Conservation (phyloP, 805 yeast species). For the Clavispora santaluciae region DNA sequence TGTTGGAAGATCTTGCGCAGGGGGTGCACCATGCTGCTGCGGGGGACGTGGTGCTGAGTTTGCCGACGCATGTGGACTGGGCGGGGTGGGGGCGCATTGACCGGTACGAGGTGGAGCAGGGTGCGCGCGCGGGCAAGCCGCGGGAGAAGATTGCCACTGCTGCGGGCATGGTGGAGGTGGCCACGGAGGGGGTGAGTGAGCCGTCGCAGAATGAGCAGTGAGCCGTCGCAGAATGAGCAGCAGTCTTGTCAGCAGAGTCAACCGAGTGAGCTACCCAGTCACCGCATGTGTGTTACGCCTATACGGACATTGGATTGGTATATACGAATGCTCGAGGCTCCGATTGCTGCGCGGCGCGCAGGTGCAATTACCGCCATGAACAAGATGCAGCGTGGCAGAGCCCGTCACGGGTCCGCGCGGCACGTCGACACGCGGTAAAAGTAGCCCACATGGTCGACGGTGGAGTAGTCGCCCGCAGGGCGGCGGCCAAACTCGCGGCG, state of each 20-base stretch:
- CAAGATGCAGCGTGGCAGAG: too few relatives aligned
- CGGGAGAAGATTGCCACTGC: slow-evolving; percentile 52
- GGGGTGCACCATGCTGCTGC: slow-evolving; percentile 19
- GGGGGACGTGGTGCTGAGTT: slow-evolving; percentile 6
- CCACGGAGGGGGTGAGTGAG: too few relatives aligned
- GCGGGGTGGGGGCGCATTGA: slow-evolving; percentile 61
- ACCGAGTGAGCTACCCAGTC: too few relatives aligned
- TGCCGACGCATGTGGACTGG: slow-evolving; percentile 47
- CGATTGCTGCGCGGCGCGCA: too few relatives aligned
- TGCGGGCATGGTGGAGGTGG: slow-evolving; percentile 43
- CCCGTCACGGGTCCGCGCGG: neutral
- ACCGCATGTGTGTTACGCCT: too few relatives aligned
- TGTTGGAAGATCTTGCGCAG: slow-evolving; percentile 51
- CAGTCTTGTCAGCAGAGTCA: too few relatives aligned
- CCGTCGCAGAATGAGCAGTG: too few relatives aligned
- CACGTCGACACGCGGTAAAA: slow-evolving; percentile 11
- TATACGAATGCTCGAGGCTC: too few relatives aligned
- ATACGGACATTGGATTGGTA: too few relatives aligned
- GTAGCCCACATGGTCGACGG: slow-evolving; percentile 14
- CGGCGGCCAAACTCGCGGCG: slow-evolving; percentile 6
- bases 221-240: too few relatives aligned
- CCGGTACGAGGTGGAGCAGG: slow-evolving; percentile 45
- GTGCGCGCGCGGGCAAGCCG: slow-evolving; percentile 44
- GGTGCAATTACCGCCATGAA: too few relatives aligned
- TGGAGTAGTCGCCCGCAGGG: slow-evolving; percentile 11